Evolutionary conservation across 2,329 filamentous ascomycete genomes (phyloP).

Genomic region (Scedosporium dehoogii): DNA sequence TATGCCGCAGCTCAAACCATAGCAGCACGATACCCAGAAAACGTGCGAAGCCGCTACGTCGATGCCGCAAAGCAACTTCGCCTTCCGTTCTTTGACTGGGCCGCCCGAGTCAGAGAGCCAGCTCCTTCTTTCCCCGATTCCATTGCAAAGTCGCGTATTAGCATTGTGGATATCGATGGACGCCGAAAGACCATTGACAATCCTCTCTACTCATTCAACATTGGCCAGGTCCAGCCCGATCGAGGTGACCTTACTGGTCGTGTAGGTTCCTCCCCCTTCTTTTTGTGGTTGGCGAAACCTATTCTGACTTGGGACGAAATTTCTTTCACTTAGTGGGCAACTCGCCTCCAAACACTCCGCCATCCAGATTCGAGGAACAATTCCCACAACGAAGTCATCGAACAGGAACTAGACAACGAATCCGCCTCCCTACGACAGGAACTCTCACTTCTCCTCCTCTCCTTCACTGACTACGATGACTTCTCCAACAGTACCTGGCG

Average conservation of each 20-base stretch:
- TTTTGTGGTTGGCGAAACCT: background rate
- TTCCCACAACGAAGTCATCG: constrained; percentile 16
- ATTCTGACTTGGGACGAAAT: background rate
- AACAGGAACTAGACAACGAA: constrained; percentile 15
- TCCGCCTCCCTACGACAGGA: constrained; percentile 15
- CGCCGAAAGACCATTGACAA: constrained; percentile 15
- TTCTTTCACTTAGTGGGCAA: background rate
- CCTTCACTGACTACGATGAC: constrained; percentile 7
- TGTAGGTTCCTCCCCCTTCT: background rate
- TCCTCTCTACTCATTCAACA: constrained; percentile 18
- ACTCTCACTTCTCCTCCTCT: constrained; percentile 6
- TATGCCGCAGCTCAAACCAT: constrained; percentile 15
- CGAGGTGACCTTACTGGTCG: background rate
- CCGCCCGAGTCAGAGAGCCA: constrained; percentile 8
- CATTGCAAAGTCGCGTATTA: constrained; percentile 13
- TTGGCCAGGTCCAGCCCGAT: constrained; percentile 1
- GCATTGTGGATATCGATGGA: constrained; percentile 13
- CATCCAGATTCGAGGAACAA: constrained; percentile 14
- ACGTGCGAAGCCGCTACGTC: constrained; percentile 15
- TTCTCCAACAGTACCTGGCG: constrained; percentile 10
- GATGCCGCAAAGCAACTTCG: constrained; percentile 19
- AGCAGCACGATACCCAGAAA: constrained; percentile 14
- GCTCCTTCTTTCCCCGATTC: constrained; percentile 12
- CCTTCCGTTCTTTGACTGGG: constrained; percentile 26
- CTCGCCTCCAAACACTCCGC: constrained; percentile 11